Evolutionary conservation across 1,284 basidiomycete species (phyloP), one percentile per base, ranked within the genome.

Genomic region (Psilocybe mexicana): DNA sequence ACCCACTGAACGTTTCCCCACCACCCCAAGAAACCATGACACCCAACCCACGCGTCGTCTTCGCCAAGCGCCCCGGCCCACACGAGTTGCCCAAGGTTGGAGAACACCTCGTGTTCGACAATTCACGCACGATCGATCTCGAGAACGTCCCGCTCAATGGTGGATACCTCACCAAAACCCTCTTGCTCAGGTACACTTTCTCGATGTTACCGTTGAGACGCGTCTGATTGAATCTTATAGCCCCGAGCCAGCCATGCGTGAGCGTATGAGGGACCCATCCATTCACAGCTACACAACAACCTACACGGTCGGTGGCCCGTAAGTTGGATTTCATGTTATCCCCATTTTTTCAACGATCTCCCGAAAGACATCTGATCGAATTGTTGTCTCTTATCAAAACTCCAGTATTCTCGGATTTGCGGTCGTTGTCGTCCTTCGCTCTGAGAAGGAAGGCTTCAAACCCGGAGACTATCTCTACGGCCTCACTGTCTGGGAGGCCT

Each of bases 81-180:
- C 52, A 46, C 26, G 52, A 54, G 23, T 14, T 26, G 2, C 52
- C 52, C 2, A 46, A 45, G 24, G 36, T 47, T 46, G 52, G 52
- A 8, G 43, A 46, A 26, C 46, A 56, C 38, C 48, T 47, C 23
- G 69, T 79, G 18, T 80, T 81, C 61, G 81, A 84, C 57, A 69
- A 66, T 8, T 73, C 76, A 0, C 64, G 75, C 49, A 75, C 71
- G 0, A 81, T 87, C 62, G 84, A 87, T 63, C 62, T 81, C 33
- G 80, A 84, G 6, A 77, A 62, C 23, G 77, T 77, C 1, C 65
- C 76, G 2, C 70, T 85, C 18, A 71, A 84, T 58, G 85, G 83
- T 12, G 82, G 82, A 1, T 69, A 82, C 59, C 70, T 86, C 18
- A 51, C 49, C 2, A 57, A 57, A 24, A 57, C 55, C 14, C 43